These are phyloP conservation scores for Blastobotrys persicus DNA, from an alignment of 1,139 yeast species.

Conservation along the genomic window DNA sequence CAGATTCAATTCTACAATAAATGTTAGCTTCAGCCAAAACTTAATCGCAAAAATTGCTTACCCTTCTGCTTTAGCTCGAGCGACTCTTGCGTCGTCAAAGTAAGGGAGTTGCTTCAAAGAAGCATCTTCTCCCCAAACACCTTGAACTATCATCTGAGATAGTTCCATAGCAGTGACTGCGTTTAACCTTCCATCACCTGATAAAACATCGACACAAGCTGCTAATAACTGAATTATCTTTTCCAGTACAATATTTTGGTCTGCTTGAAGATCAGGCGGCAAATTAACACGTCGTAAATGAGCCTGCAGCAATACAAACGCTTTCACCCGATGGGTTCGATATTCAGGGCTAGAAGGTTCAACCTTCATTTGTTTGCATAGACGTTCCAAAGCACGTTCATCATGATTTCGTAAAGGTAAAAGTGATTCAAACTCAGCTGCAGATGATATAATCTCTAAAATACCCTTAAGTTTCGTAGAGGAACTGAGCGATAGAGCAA, in stretches of 20 bases:
- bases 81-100: slow-evolving; percentile 53
- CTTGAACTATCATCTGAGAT: slow-evolving; percentile 86
- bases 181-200: slow-evolving; percentile 77
- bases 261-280: slow-evolving; percentile 59
- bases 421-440: slow-evolving; percentile 61
- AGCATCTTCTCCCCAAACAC: slow-evolving; percentile 76
- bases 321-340: slow-evolving; percentile 62
- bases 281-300: slow-evolving; percentile 66
- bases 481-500: slow-evolving; percentile 51
- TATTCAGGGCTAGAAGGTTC: slow-evolving; percentile 46
- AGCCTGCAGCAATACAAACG: slow-evolving; percentile 75
- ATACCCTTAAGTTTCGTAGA: slow-evolving; percentile 60
- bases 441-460: slow-evolving; percentile 62
- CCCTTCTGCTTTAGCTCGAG: slow-evolving; percentile 50
- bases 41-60: too few species aligned
- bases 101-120: slow-evolving; percentile 82
- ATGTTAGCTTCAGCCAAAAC: too few species aligned
- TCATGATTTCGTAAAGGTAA: slow-evolving; percentile 66
- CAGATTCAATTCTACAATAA: slow-evolving; percentile 55
- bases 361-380: slow-evolving; percentile 63
- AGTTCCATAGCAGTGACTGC: slow-evolving; percentile 85
- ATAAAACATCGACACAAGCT: slow-evolving; percentile 70
- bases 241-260: slow-evolving; percentile 52
- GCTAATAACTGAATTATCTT: slow-evolving; percentile 52
- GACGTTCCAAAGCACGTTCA: slow-evolving; percentile 44